A percentile compares a stretch with the other conserved stretches of the same genome.
Evolutionary conservation across 2,329 filamentous ascomycete species (phyloP).

Genomic region (Talaromyces sp.): DNA sequence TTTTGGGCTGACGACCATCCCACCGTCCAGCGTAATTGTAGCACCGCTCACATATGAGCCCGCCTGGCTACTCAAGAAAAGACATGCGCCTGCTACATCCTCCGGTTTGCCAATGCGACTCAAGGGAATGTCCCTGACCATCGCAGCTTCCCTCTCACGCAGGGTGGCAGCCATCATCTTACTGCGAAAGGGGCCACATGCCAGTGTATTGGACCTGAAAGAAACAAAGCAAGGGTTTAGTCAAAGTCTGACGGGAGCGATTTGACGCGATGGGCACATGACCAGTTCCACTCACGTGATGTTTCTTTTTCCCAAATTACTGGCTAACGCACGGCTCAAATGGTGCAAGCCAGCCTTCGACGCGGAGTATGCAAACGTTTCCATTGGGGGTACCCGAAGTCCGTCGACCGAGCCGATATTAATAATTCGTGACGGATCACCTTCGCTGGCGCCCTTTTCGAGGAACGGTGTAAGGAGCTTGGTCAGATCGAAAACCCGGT

Average conservation of each 20-base stretch:
- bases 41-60: conserved; percentile 66
- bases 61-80: conserved; percentile 66
- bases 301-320: conserved; percentile 51
- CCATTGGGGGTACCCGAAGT: conserved; percentile 50
- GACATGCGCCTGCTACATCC: conserved; percentile 68
- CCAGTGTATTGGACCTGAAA: conserved; percentile 60
- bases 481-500: conserved; percentile 50
- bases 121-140: conserved; percentile 59
- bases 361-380: conserved; percentile 54
- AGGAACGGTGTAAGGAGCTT: conserved; percentile 49
- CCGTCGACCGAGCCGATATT: conserved; percentile 56
- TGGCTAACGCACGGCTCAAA: conserved; percentile 50
- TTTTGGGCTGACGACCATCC: conserved; percentile 43
- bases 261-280: conserved; percentile 28
- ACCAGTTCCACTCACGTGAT: conserved; percentile 42
- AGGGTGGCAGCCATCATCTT: conserved; percentile 56
- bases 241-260: neutral
- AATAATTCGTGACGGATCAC: conserved; percentile 49
- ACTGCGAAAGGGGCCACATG: conserved; percentile 63
- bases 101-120: conserved; percentile 63
- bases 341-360: conserved; percentile 55
- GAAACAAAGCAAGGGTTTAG: conserved; percentile 37
- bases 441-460: conserved; percentile 44
- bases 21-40: conserved; percentile 62
- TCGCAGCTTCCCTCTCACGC: conserved; percentile 47